Evolutionary conservation across 345 rosid genomes (phyloP), one percentile per base, ranked within the genome.

Genomic region (Citrus cavaleriei): DNA sequence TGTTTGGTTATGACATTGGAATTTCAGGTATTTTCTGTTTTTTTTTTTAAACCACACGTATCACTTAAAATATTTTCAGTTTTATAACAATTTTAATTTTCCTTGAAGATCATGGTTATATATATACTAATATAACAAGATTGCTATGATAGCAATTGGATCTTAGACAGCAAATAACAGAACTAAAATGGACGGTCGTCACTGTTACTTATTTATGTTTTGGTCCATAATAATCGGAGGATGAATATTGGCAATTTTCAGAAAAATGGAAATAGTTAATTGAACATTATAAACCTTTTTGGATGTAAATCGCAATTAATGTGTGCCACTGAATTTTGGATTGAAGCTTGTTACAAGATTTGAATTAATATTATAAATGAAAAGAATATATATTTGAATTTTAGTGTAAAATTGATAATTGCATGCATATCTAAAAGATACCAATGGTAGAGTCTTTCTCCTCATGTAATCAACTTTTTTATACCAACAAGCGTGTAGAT

Each of bases 1-100:
- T 88, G 85, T 88, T 91, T 67, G 95, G 95, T 59, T 91, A 89
- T 78, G 91, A 91, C 82, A 85, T 86, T 32, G 91, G 91, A 74
- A 78, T 86, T 38, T 88, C 90, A 28, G 91, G 91, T 84, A 30
- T n/a, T 40, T n/a, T 16, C 28, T 5, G 0, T 32, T 34, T 27
- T 21, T 13, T 6, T 12, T 74, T 37, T 7, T 37, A 4, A 37
- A 10, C 10, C 30, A 12, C 21, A 0, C 5, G 4, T 70, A 24
- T 27, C 34, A 27, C 28, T 70, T 68, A 10, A 4, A 16, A 2
- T 32, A 16, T 67, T 14, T n/a, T 34, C 19, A 37, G 24, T 16
- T 25, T 42, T 40, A 40, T 13, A 18, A 35, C 8, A 37, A n/a
- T 10, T 18, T 49, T 18, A 32, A 8, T 22, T 7, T 12, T 60